Percentiles rank a stretch among this genome's conserved stretches.
Evolutionary conservation across 768 basidiomycete species (phyloP).

Genomic region (Termitomyces sp.): DNA sequence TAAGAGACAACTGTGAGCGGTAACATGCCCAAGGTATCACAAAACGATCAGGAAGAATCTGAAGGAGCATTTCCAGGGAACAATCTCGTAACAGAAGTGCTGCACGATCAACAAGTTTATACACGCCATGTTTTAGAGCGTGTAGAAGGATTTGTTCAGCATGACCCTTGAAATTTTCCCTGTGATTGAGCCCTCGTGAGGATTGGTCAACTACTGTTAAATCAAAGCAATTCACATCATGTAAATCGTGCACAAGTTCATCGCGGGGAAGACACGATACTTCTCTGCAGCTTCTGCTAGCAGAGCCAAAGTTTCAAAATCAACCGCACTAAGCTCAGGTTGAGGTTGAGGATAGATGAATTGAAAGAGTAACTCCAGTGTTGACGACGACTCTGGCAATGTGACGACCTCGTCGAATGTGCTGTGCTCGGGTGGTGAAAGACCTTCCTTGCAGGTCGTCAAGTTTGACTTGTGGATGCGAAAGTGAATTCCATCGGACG

Average conservation of each 20-base stretch:
- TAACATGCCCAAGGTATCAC: too few species aligned
- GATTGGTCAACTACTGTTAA: too few species aligned
- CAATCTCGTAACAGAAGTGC: too few species aligned
- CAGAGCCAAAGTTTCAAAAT: constrained; percentile 1
- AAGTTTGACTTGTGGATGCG: constrained; percentile 6
- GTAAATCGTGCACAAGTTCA: constrained; percentile 13
- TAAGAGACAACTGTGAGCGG: too few species aligned
- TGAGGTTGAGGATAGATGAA: constrained; percentile 9
- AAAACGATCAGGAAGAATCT: too few species aligned
- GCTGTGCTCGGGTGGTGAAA: constrained; percentile 1
- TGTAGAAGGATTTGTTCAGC: constrained; percentile 8
- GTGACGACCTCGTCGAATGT: constrained; percentile 10
- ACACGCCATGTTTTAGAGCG: not conserved
- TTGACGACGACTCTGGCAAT: constrained; percentile 3
- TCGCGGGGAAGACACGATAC: constrained; percentile 18
- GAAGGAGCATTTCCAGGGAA: too few species aligned
- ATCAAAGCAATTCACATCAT: too few species aligned
- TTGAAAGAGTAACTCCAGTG: constrained; percentile 12
- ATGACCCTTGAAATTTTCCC: too few species aligned
- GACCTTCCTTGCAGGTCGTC: not conserved
- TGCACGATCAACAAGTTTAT: not conserved
- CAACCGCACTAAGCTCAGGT: constrained; percentile 5
- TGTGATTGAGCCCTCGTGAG: too few species aligned
- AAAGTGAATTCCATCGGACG: constrained; percentile 4
- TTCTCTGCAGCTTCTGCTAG: constrained; percentile 20